Conservation (phyloP, 805 yeast species). For the Schizosaccharomyces octosporus region DNA sequence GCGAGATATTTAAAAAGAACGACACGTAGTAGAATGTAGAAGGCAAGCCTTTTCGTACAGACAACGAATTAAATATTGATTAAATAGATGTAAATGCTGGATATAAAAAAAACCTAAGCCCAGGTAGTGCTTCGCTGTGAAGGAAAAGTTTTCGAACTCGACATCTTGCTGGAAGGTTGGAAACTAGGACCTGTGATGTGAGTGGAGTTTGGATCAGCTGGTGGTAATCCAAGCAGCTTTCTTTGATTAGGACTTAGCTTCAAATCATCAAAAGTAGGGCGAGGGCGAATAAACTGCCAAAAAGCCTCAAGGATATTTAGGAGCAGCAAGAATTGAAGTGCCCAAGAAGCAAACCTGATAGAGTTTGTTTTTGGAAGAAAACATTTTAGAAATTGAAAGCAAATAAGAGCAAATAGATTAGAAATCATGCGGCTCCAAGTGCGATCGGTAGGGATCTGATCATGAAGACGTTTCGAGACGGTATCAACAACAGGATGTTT, state of each 20-base stretch:
- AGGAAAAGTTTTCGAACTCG: no score
- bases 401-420: not conserved
- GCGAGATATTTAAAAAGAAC: no score
- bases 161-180: not conserved
- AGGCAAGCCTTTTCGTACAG: no score
- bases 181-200: not conserved
- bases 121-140: not conserved
- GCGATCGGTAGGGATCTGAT: not conserved
- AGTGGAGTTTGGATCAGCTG: not conserved
- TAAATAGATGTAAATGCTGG: no score
- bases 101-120: not conserved
- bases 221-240: not conserved
- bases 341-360: not conserved
- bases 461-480: not conserved
- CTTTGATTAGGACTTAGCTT: not conserved
- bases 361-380: not conserved
- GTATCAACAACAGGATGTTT: not conserved
- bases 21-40: no score
- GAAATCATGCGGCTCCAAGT: not conserved
- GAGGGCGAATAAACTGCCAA: conserved; percentile 1
- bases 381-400: not conserved
- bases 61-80: no score
- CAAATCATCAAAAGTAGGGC: not conserved
- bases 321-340: not conserved
- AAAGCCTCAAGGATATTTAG: not conserved